Evolutionary conservation across 208 protist species (phyloP).

Genomic region (Crithidia expoeki): DNA sequence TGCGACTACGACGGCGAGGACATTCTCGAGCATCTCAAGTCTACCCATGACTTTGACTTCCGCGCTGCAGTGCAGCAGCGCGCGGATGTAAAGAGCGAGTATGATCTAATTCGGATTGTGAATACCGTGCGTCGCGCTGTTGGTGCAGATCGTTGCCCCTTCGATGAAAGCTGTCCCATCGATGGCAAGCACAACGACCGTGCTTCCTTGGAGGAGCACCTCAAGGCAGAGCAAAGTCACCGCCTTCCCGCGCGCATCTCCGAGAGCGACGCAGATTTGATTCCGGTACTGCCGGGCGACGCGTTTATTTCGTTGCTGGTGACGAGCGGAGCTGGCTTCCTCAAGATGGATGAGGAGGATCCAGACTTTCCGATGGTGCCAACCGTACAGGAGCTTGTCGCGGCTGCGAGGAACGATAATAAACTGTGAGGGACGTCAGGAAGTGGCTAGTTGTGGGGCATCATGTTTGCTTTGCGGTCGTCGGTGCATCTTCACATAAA

Average conservation of each 20-base stretch:
- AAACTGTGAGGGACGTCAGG: too few relatives aligned
- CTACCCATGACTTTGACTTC: slow-evolving; percentile 65
- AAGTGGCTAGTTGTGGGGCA: too few relatives aligned
- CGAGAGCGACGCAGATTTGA: slow-evolving; percentile 46
- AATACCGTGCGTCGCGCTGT: slow-evolving; percentile 69
- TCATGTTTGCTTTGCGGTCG: too few relatives aligned
- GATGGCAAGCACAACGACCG: slow-evolving; percentile 33
- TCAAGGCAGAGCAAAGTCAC: slow-evolving; percentile 39
- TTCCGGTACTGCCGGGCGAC: slow-evolving; percentile 68
- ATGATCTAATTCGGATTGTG: slow-evolving; percentile 82
- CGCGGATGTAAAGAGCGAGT: slow-evolving; percentile 59
- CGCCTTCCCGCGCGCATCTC: slow-evolving; percentile 52
- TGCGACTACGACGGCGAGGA: slow-evolving; percentile 50
- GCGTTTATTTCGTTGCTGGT: slow-evolving; percentile 78
- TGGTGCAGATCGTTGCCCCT: slow-evolving; percentile 30
- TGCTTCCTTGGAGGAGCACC: slow-evolving; percentile 52
- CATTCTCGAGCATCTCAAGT: slow-evolving; percentile 59
- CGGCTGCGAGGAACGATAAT: slow-evolving; percentile 3
- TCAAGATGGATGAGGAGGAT: slow-evolving; percentile 48
- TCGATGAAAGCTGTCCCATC: slow-evolving; percentile 24
- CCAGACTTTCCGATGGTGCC: slow-evolving; percentile 85
- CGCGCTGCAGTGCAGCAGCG: slow-evolving; percentile 37
- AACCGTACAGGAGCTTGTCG: slow-evolving; percentile 46
- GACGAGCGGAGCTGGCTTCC: slow-evolving; percentile 49
- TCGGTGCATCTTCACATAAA: too few relatives aligned